phyloP scores from a whole-genome alignment of 1,284 basidiomycete species.

The Ustilago loliicola region DNA sequence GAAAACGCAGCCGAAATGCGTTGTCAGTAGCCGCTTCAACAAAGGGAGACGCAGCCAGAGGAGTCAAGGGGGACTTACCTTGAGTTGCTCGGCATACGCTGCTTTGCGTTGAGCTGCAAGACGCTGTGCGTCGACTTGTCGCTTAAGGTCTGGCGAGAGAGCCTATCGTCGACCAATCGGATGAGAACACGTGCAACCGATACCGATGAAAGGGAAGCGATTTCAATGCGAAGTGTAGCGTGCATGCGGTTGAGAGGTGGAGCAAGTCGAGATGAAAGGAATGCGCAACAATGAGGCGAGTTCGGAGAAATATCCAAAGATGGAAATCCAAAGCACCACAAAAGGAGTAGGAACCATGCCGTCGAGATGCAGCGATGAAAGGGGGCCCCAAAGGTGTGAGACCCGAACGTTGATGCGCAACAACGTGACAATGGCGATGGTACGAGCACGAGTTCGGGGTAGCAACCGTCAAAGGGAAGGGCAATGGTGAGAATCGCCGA shows the following conservation, averaged over 20 bases:
- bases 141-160: slow-evolving; percentile 62
- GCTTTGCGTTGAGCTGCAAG: slow-evolving; percentile 54
- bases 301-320: not conserved
- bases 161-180: slow-evolving; percentile 20
- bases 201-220: not conserved
- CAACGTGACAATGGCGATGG: slow-evolving; percentile 3
- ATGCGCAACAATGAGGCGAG: not conserved
- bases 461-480: slow-evolving; percentile 1
- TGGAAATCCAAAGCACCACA: not conserved
- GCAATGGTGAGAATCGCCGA: not conserved
- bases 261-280: not conserved
- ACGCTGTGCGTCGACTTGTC: slow-evolving; percentile 58
- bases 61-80: slow-evolving; percentile 35
- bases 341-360: not conserved
- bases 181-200: not conserved
- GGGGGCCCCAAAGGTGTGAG: not conserved
- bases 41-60: not conserved
- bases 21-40: not conserved
- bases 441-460: not conserved
- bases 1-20: not conserved
- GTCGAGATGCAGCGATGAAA: slow-evolving; percentile 4
- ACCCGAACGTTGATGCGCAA: not conserved
- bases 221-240: not conserved
- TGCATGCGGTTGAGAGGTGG: not conserved
- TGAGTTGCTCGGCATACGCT: slow-evolving; percentile 60